Evolutionary conservation across 495 filamentous ascomycete species (phyloP), one percentile per base, ranked within the genome.

Genomic region (Aspergillus funiculosus): DNA sequence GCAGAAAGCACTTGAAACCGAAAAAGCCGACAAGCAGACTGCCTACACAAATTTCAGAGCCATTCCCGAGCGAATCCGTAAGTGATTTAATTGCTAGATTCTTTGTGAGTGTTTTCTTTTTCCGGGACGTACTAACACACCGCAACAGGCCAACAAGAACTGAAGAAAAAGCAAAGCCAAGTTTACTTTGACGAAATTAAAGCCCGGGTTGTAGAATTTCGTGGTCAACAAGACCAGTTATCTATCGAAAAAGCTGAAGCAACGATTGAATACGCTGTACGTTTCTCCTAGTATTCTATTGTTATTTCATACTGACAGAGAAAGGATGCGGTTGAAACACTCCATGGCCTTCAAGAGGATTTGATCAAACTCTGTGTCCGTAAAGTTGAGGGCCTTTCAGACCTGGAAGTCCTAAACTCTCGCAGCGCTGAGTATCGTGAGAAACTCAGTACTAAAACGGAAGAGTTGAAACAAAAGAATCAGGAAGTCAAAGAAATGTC

Each of bases 331-430:
- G 76, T 94, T 6, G 69, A 74, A 21, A 52, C 59, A 14, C 73
- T 94, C 17, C 78, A 78, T 9, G 57, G 63, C 21, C 61, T 74
- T 7, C 78, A 86, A 43, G 73, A 82, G 29, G 74, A 78, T 22
- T 69, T 89, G 8, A 59, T 88, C 10, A 80, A 87, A 54, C 73
- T 74, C 2, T 75, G 86, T 44, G 61, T 95, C 31, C 71, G 77
- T 35, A 67, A 81, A 5, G 71, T 90, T 22, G 94, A 98, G 67
- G 90, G 88, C 0, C 60, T 68, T 6, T 95, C 89, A 0, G 92
- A 96, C 51, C 60, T 85, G 4, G 76, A 80, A 39, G 69, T 67
- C 9, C 67, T 95, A 5, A 74, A 74, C 53, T 64, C 64, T 11
- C 82, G 79, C 25, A 87, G 88, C 51, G 39, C 53, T 2, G 73